phyloP scores from a whole-genome alignment of 495 filamentous ascomycete genomes.

The Penicillium parvum region DNA sequence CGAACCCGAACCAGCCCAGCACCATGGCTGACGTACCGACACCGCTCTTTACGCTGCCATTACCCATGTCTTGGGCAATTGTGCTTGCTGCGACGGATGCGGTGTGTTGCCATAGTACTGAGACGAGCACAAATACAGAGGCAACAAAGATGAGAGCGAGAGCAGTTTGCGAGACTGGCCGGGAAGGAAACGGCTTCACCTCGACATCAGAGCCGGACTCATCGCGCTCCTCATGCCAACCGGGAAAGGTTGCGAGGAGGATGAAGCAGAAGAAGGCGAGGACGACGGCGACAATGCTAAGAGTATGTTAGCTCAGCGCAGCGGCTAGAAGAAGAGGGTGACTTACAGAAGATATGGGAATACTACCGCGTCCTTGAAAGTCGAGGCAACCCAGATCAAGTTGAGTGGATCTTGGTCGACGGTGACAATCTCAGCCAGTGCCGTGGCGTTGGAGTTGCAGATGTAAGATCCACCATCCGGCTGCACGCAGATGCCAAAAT shows the following conservation, averaged over 20 bases:
- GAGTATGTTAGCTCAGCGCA: constrained; percentile 3
- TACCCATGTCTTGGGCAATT: constrained; percentile 91
- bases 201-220: constrained; percentile 51
- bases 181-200: constrained; percentile 65
- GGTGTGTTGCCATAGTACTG: constrained; percentile 75
- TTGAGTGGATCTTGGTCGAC: constrained; percentile 67
- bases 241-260: constrained; percentile 67
- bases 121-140: constrained; percentile 66
- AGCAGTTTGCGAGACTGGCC: constrained; percentile 62
- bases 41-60: constrained; percentile 82
- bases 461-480: constrained; percentile 59
- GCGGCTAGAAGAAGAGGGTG: not conserved
- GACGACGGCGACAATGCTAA: constrained; percentile 64
- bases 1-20: constrained; percentile 94
- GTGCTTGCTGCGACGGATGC: constrained; percentile 90
- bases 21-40: constrained; percentile 93
- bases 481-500: constrained; percentile 67
- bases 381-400: constrained; percentile 65
- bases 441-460: constrained; percentile 64
- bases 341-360: constrained; percentile 67
- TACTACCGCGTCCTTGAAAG: constrained; percentile 68
- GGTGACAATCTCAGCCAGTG: constrained; percentile 56
- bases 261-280: constrained; percentile 67
- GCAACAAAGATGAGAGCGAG: constrained; percentile 64
- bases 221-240: constrained; percentile 65